Percentiles rank a stretch among this genome's conserved stretches.
Evolutionary conservation across 352 stramenopile genomes (phyloP).

Genomic region (Paralagenidium karlingii): DNA sequence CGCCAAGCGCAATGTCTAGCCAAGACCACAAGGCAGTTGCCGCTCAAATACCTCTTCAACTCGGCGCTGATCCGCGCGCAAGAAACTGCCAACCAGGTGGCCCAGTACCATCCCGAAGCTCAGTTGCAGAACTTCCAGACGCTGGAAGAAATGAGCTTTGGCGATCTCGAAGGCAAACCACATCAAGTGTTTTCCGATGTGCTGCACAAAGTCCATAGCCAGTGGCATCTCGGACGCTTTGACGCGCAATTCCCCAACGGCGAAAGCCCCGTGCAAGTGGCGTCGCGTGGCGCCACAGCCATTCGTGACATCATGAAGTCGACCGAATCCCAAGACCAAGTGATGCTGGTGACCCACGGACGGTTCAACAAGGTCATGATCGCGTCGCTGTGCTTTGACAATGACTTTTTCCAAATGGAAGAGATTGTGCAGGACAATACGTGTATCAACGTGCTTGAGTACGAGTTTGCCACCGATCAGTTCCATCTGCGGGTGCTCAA

Average conservation of each 20-base stretch:
- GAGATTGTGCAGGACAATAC: conserved; percentile 72
- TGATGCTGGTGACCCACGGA: conserved; percentile 69
- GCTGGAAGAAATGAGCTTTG: conserved; percentile 80
- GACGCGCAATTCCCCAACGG: conserved; percentile 36
- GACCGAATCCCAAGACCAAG: conserved; percentile 26
- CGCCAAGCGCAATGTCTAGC: conserved; percentile 47
- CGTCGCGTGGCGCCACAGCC: conserved; percentile 38
- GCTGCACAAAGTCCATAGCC: conserved; percentile 42
- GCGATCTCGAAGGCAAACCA: conserved; percentile 43
- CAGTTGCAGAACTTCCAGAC: conserved; percentile 44
- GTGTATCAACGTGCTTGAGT: conserved; percentile 80
- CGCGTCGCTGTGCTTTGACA: conserved; percentile 41
- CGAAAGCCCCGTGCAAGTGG: conserved; percentile 57
- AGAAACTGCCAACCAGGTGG: conserved; percentile 38
- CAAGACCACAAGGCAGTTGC: conserved; percentile 48
- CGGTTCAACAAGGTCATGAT: conserved; percentile 81
- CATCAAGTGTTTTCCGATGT: conserved; percentile 22
- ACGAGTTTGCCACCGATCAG: conserved; percentile 38
- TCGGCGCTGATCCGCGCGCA: conserved; percentile 33
- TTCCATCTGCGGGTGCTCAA: too few relatives aligned
- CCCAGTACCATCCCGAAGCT: conserved; percentile 28
- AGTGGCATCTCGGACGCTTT: conserved; percentile 47
- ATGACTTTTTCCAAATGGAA: conserved; percentile 40
- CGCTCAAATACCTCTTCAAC: conserved; percentile 53
- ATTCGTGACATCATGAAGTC: conserved; percentile 40